Evolutionary conservation across 1,284 basidiomycete genomes (phyloP), one percentile per base, ranked within the genome.

Genomic region (Tilletia caries): DNA sequence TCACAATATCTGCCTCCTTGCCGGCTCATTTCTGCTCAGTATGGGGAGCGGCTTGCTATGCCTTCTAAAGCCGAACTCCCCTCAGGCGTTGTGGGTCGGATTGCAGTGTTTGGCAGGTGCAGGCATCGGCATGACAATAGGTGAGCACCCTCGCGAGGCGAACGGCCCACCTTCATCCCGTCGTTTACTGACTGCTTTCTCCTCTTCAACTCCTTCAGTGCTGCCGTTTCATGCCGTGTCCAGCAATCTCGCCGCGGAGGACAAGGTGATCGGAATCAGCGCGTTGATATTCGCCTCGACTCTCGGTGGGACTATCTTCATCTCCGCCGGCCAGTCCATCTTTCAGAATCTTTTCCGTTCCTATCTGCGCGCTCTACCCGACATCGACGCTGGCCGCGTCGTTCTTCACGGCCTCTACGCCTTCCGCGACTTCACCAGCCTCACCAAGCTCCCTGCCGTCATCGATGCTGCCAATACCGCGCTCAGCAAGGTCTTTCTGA

Each of bases 251-350:
- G 67, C 68, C 2, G 44, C 65, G 2, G 34, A 66, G 29, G 75
- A 76, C 67, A 76, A 75, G 25, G 73, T 71, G 34, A 34, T 76
- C 29, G 75, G 75, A 4, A 62, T 43, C 0, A 69, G 69, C 50
- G 70, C 73, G 71, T 73, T 76, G 32, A 76, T 71, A 29, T 76
- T 76, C 65, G 73, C 67, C 66, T 73, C 75, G 50, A 74, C 73
- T 0, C 69, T 73, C 25, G 75, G 75, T 32, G 75, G 73, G 0
- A 73, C 75, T 13, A 68, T 76, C 50, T 71, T 74, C 43, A 70
- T 73, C 44, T 65, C 50, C 20, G 67, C 73, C 43, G 71, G 66
- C 52, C 74, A 76, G 41, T 32, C 70, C 27, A 68, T 76, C 64
- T 76, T 76, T 65, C 73, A 75, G 37, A 76, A 76, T 71, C 69